A percentile compares a stretch with the other conserved stretches of the same genome.
Evolutionary conservation across 2,329 filamentous ascomycete genomes (phyloP).

Genomic region (Kalmusia sp.): DNA sequence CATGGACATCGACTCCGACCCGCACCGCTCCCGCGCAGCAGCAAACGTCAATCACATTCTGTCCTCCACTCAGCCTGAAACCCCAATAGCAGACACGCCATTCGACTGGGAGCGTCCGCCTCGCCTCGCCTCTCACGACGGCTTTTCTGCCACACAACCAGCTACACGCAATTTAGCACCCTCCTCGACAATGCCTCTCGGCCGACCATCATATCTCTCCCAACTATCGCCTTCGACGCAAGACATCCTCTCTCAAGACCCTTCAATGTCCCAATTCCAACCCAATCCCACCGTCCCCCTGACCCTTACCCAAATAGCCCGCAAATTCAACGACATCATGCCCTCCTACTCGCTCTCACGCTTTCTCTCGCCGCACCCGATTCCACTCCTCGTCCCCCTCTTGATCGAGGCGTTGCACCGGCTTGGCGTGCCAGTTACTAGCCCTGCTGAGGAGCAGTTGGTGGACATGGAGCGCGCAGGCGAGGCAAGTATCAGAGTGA

Average conservation of each 20-base stretch:
- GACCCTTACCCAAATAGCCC: conserved; percentile 86
- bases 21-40: conserved; percentile 39
- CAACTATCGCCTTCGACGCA: conserved; percentile 46
- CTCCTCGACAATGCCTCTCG: neutral
- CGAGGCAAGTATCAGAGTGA: conserved; percentile 73
- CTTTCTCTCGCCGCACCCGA: conserved; percentile 85
- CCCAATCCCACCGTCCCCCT: conserved; percentile 78
- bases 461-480: conserved; percentile 51
- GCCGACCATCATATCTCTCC: conserved; percentile 22
- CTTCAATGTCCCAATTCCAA: conserved; percentile 83
- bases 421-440: conserved; percentile 77
- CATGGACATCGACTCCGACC: conserved; percentile 72
- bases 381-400: conserved; percentile 78
- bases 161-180: conserved; percentile 15
- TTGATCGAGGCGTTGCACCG: conserved; percentile 82
- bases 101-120: conserved; percentile 90
- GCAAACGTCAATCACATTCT: conserved; percentile 58
- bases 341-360: conserved; percentile 86
- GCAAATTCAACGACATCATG: conserved; percentile 88
- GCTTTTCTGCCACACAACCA: conserved; percentile 46
- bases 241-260: conserved; percentile 81
- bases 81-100: conserved; percentile 73
- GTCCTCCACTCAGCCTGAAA: conserved; percentile 86
- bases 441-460: conserved; percentile 39
- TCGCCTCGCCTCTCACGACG: conserved; percentile 43